phyloP scores from a whole-genome alignment of 2,329 filamentous ascomycete genomes.

The Raffaelea arxii region DNA sequence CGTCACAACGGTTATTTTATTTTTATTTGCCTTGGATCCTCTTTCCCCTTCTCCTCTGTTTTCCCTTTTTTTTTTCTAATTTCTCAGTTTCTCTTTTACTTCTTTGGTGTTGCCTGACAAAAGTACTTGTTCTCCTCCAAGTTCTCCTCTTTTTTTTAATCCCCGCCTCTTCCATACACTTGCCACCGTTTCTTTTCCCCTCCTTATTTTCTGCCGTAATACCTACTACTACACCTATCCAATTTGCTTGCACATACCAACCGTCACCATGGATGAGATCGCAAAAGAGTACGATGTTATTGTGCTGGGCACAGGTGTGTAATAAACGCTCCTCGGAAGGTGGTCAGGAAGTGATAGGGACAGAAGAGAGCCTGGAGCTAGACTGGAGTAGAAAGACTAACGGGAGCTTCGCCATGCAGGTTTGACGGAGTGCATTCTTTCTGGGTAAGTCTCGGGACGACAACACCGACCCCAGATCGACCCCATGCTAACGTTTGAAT shows the following conservation, averaged over 20 bases:
- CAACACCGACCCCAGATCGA: background rate
- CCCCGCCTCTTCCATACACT: background rate
- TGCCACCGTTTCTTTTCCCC: background rate
- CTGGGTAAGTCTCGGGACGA: constrained; percentile 53
- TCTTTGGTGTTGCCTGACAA: no score
- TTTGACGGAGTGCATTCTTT: constrained; percentile 97
- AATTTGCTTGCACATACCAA: no score
- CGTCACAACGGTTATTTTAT: no score
- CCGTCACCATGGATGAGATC: constrained; percentile 81
- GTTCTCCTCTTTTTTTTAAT: background rate
- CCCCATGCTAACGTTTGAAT: constrained; percentile 1
- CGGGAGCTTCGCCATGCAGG: constrained; percentile 38
- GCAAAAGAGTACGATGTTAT: constrained; percentile 98
- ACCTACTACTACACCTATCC: no score
- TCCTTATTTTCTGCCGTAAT: background rate
- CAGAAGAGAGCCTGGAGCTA: background rate
- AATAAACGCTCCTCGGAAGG: background rate
- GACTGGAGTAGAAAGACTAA: background rate
- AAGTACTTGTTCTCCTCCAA: no score
- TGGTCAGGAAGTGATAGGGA: background rate
- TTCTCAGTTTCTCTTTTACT: no score
- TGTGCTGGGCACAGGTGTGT: constrained; percentile 90
- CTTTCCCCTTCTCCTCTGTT: no score
- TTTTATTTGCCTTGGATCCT: no score
- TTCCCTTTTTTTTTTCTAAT: no score